Percentiles rank a stretch among this genome's conserved stretches.
Evolutionary conservation across 2,329 filamentous ascomycete genomes (phyloP).

Genomic region (Paecilomyces dactylethromorphus): DNA sequence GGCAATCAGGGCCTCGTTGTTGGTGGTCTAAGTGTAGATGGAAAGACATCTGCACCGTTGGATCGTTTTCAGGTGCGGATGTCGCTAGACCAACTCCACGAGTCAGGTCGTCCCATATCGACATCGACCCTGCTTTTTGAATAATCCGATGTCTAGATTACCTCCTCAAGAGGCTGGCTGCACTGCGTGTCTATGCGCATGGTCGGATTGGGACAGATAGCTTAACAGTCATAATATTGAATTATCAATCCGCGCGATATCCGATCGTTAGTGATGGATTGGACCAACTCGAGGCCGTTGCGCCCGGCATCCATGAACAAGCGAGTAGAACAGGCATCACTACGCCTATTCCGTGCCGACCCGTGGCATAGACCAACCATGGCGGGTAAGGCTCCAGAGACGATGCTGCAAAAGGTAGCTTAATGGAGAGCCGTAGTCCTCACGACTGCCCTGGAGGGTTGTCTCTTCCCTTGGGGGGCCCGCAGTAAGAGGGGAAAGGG

Average conservation of each 20-base stretch:
- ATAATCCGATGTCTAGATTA: not conserved
- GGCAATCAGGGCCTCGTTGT: not conserved
- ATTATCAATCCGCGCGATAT: not conserved
- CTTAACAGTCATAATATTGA: not conserved
- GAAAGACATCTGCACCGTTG: not conserved
- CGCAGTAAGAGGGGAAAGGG: not conserved
- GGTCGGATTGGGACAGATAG: not conserved
- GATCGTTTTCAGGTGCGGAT: not conserved
- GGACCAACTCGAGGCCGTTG: not conserved
- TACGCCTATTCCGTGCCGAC: not conserved
- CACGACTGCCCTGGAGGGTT: not conserved
- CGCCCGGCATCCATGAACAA: not conserved
- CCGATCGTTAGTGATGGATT: not conserved
- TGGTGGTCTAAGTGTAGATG: not conserved
- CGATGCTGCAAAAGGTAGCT: not conserved
- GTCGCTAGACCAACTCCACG: not conserved
- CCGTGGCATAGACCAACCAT: not conserved
- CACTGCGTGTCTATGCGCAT: not conserved
- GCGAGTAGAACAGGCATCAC: not conserved
- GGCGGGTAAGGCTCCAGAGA: not conserved
- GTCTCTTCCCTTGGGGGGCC: not conserved
- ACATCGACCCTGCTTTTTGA: not conserved
- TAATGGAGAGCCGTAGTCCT: not conserved
- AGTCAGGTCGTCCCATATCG: not conserved
- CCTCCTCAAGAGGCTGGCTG: not conserved